Base-by-base conservation (phyloP, 2,329 filamentous ascomycete genomes). In the Penicillium occitanis region DNA sequence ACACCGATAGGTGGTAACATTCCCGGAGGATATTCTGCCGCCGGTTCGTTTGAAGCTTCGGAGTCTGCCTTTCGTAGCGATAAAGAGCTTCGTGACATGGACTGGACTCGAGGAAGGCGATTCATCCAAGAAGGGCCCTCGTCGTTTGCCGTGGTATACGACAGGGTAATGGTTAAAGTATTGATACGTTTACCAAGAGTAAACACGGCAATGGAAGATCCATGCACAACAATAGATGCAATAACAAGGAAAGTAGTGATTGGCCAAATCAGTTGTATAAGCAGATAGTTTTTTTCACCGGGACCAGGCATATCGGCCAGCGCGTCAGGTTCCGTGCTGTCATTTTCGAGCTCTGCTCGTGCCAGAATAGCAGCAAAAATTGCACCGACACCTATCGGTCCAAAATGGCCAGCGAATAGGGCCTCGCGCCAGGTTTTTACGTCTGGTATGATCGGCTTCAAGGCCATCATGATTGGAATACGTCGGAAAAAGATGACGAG, bases 351-450 rank as follows among this genome's bases (percentile, higher is more conserved):
- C 76, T 99, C 95, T n/a, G 92, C 93, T 73, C 94, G 86, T 19
- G 95, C 93, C 58, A 99, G 83, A 67, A 99, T 96, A 22, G 93
- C 92, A 58, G 97, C 90, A 70, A 99, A 99, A 66, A 99, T 93
- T 68, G 94, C 95, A 67, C 95, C 95, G 63, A 99, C 95, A 63
- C 95, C 95, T 71, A 99, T 98, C 33, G 95, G 95, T 6, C 95
- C 95, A 74, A 99, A 99, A 77, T 99, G 95, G 1, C 95, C 95
- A 17, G 95, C 95, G 75, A 99, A 99, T 1, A 97, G 83, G 5
- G 95, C 94, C 76, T 99, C 95, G 72, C 95, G 90, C 94, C 95
- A 99, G 0, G 94, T 98, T 80, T 97, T 98, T 72, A 99, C 89
- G 74, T 99, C 95, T 0, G 95, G 94, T 77, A 99, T 98, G 5